Evolutionary conservation across 1,139 yeast genomes (phyloP), one percentile per base, ranked within the genome.

Genomic region (Yamadazyma taylorii): DNA sequence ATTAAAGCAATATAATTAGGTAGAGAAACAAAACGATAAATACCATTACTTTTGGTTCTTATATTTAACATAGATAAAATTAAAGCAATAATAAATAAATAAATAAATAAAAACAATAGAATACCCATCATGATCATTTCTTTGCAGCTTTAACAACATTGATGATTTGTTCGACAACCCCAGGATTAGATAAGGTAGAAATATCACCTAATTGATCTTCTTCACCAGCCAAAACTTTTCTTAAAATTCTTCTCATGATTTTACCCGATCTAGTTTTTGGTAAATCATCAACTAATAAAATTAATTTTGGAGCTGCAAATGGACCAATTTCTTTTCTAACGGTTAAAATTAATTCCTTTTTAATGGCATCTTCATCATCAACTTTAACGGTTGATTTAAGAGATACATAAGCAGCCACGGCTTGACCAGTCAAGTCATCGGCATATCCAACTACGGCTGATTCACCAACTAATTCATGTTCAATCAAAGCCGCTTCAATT

Each of bases 221-320:
- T 64, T 83, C 90, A 41, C 86, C 87, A 39, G 88, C 87, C 51
- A 82, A 69, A 37, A 83, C 79, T 64, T 84, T 84, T 63, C 92
- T 76, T 57, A 84, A 73, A 51, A 84, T 82, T 69, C 92, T 76
- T 73, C 92, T 78, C 92, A 84, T 84, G 46, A 84, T 82, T 66
- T 84, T 84, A 55, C 92, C 92, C 1, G 88, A 81, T 68, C 92
- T 78, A 7, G 92, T 84, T 73, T 84, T 84, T 56, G 92, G 92
- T 56, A 84, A 75, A 55, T 84, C 92, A 52, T 81, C 84, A 40
- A 84, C 87, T 41, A 84, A 63, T 41, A 83, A 69, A 50, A 83
- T 81, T 50, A 79, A 60, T 63, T 84, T 84, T 36, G 92, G 92
- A 25, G 92, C 87, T 23, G 92, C 92, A 61, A 84, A 84, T 36